phyloP scores from a whole-genome alignment of 129 eudicot species.

The Erigeron canadensis region DNA sequence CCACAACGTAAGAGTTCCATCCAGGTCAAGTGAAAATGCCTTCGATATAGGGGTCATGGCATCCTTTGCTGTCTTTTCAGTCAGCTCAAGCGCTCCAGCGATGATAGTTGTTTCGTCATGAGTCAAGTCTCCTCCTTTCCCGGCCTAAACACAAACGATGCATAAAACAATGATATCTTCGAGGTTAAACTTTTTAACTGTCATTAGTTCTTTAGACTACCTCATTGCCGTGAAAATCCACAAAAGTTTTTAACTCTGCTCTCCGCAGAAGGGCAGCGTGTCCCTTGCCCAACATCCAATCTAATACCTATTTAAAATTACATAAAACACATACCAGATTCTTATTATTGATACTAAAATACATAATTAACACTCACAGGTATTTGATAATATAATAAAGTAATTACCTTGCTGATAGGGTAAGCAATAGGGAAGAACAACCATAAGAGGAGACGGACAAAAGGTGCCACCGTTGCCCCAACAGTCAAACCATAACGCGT shows the following conservation, averaged over 20 bases:
- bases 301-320: slow-evolving; percentile 57
- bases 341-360: neutral
- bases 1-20: slow-evolving; percentile 95
- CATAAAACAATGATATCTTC: neutral
- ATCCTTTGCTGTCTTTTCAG: slow-evolving; percentile 94
- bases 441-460: slow-evolving; percentile 82
- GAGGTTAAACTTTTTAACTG: neutral
- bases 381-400: slow-evolving; percentile 8
- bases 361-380: neutral
- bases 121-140: slow-evolving; percentile 97
- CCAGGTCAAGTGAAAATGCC: slow-evolving; percentile 98
- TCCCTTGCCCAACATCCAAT: slow-evolving; percentile 97
- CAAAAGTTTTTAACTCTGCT: slow-evolving; percentile 97
- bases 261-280: slow-evolving; percentile 86
- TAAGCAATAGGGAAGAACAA: slow-evolving; percentile 84
- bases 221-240: slow-evolving; percentile 98
- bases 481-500: slow-evolving; percentile 93
- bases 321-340: slow-evolving; percentile 2
- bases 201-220: slow-evolving; percentile 34
- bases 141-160: slow-evolving; percentile 60
- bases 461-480: slow-evolving; percentile 90
- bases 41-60: slow-evolving; percentile 98
- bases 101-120: slow-evolving; percentile 98
- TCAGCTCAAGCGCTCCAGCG: slow-evolving; percentile 93
- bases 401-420: slow-evolving; percentile 94